phyloP scores from a whole-genome alignment of 192 early-diverging fungal species.

The Gonapodya prolifera region DNA sequence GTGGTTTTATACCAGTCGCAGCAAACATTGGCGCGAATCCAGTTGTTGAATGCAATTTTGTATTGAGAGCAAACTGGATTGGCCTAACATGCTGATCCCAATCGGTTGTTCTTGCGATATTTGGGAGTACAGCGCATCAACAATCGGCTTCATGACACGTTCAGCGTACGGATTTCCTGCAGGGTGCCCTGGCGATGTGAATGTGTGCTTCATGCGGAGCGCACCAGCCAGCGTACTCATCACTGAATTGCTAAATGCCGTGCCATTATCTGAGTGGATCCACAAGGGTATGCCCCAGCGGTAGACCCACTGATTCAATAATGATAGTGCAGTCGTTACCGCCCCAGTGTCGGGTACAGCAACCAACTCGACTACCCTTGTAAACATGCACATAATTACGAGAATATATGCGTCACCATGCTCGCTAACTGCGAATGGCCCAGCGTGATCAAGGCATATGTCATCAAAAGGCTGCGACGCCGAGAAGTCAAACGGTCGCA shows the following conservation, averaged over 20 bases:
- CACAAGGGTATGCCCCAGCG: not conserved
- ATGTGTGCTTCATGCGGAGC: not conserved
- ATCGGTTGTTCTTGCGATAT: not conserved
- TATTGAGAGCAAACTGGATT: not conserved
- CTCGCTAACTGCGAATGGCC: not conserved
- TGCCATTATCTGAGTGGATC: not conserved
- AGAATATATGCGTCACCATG: not conserved
- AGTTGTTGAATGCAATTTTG: not conserved
- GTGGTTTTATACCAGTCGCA: not conserved
- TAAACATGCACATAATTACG: not conserved
- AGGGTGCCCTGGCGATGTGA: not conserved
- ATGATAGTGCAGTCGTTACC: not conserved
- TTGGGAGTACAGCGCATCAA: not conserved
- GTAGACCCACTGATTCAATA: not conserved
- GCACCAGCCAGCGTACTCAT: not conserved
- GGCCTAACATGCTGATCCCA: not conserved
- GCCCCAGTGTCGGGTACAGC: not conserved
- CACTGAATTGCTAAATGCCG: not conserved
- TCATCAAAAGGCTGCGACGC: not conserved
- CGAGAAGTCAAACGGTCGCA: not conserved
- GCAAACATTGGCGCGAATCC: not conserved
- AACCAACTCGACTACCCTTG: not conserved
- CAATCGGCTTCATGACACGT: no score
- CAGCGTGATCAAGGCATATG: not conserved
- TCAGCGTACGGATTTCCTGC: not conserved